Evolutionary conservation across 768 basidiomycete genomes (phyloP), one percentile per base, ranked within the genome.

Genomic region (Suillus ampliporus): DNA sequence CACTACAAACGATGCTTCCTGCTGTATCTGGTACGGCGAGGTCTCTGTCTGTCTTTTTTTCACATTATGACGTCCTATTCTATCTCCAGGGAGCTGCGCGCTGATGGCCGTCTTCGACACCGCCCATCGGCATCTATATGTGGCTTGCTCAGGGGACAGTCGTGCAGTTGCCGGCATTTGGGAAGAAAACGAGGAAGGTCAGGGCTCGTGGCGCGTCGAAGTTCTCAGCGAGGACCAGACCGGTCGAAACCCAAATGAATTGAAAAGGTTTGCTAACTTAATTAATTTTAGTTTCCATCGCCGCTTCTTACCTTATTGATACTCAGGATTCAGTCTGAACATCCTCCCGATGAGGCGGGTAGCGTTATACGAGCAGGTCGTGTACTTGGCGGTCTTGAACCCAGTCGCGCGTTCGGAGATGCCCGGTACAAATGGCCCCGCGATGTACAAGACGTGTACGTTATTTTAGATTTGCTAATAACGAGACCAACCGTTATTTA

Each of bases 211-310:
- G 97, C 85, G 89, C 51, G 91, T 95, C 35, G 94, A 97, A 73
- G 93, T 93, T n/a, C 82, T 99, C 64, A 94, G 86, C 34, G 95
- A 98, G 75, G 97, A 99, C 72, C 96, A 98, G 80, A 98, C 96
- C 8, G 97, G 95, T 43, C 86, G 94, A 67, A 98, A 95, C 72
- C 88, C 85, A 17, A 89, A 86, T 51, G 97, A 99, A 76, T 79
- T 90, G 28, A 84, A 84, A 73, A 86, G 95, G 96, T 95, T 68
- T 57, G 80, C 70, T 53, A n/a, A 19, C 14, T 4, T 23, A 6
- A 37, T 10, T 19, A 58, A 46, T 58, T 31, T 10, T 19, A 58
- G 43, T 58, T 31, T 57, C 40, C 23, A 8, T 50, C 8, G 11
- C 40, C 21, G 40, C 48, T 66, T 60, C 57, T 46, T 35, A 58